Evolutionary conservation across 768 basidiomycete species (phyloP).

Genomic region (Mrakia blollopis): DNA sequence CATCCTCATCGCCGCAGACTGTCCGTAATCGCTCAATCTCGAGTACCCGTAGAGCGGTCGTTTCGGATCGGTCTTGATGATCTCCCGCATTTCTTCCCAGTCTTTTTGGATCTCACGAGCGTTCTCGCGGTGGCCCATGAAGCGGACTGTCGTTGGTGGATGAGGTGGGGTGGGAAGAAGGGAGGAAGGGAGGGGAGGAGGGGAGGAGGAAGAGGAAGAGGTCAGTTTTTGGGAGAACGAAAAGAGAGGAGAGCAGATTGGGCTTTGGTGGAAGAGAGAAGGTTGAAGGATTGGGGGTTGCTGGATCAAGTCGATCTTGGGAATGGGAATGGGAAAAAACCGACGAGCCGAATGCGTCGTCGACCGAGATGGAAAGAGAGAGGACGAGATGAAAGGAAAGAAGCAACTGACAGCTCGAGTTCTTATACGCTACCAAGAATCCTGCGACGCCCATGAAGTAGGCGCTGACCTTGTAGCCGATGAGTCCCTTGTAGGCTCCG

Average conservation of each 20-base stretch:
- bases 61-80: slow-evolving; percentile 2
- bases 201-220: no score
- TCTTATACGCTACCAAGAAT: background rate
- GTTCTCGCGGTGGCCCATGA: slow-evolving; percentile 21
- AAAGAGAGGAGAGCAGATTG: no score
- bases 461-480: background rate
- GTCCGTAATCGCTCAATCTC: slow-evolving; percentile 20
- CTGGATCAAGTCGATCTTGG: no score
- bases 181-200: background rate
- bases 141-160: no score
- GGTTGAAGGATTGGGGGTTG: no score
- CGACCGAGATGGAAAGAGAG: background rate
- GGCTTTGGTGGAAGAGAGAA: no score
- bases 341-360: no score
- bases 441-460: background rate
- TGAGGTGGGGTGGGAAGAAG: no score
- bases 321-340: no score
- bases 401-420: background rate
- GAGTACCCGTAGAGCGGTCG: slow-evolving; percentile 21
- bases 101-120: slow-evolving; percentile 19
- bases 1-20: slow-evolving; percentile 12
- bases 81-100: slow-evolving; percentile 8
- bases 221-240: no score
- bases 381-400: background rate
- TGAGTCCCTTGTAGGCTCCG: background rate